Conservation (phyloP, 176 grass and related monocot genomes). For the Chloris gayana region DNA sequence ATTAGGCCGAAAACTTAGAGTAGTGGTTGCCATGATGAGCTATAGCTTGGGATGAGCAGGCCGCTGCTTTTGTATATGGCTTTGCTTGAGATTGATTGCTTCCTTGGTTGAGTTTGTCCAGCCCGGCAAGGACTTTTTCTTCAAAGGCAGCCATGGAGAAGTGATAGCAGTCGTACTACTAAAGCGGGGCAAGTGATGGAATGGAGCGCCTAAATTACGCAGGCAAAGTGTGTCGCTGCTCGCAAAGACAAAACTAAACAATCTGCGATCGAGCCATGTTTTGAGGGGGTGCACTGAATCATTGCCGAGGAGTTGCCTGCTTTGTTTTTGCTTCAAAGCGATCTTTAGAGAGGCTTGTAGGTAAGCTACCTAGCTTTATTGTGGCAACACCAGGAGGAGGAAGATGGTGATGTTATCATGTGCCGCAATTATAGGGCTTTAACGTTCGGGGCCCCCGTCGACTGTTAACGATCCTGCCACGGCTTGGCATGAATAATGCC, state of each 20-base stretch:
- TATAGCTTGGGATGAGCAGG: background rate
- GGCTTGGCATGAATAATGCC: background rate
- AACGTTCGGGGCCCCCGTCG: background rate
- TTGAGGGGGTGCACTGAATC: slow-evolving; percentile 45
- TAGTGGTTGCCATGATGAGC: background rate
- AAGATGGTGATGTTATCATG: background rate
- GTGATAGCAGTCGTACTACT: background rate
- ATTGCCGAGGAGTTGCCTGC: slow-evolving; percentile 23
- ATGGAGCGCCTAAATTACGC: background rate
- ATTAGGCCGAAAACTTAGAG: too few species aligned
- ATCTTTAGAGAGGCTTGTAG: background rate
- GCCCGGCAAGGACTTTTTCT: background rate
- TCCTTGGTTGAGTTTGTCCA: background rate
- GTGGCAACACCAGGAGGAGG: too few species aligned
- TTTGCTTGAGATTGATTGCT: too few species aligned
- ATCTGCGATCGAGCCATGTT: slow-evolving; percentile 15
- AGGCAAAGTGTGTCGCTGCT: background rate
- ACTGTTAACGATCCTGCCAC: too few species aligned
- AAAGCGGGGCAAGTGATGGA: background rate
- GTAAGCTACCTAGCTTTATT: too few species aligned
- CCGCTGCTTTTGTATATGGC: background rate
- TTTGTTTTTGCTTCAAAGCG: slow-evolving; percentile 35
- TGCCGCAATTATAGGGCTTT: background rate
- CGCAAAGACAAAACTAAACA: background rate
- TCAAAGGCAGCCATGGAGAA: too few species aligned